These are phyloP conservation scores for Aristolochia contorta DNA, from an alignment of 164 flowering plant species.

Conservation along the genomic window DNA sequence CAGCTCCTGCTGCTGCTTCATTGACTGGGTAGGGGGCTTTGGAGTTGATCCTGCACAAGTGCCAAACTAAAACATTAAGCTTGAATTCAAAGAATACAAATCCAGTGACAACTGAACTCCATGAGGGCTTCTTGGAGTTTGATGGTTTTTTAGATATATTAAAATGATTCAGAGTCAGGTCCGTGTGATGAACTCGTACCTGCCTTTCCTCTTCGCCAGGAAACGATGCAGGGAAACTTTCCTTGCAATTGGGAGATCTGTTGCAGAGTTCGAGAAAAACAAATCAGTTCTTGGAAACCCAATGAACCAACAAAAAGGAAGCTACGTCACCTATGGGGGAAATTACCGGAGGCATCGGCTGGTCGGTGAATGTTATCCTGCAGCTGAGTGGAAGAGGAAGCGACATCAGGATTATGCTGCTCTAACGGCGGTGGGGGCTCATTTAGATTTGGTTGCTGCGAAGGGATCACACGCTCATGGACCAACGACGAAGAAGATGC, in stretches of 20 bases:
- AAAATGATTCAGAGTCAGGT: background rate
- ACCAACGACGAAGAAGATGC: too few species aligned
- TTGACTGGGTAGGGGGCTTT: background rate
- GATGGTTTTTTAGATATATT: background rate
- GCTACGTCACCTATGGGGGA: too few species aligned
- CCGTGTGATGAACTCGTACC: slow-evolving; percentile 24
- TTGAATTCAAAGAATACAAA: too few species aligned
- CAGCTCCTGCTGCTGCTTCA: background rate
- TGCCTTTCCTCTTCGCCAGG: slow-evolving; percentile 81
- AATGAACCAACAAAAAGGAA: background rate
- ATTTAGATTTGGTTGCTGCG: slow-evolving; percentile 10
- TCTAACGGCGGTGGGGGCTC: slow-evolving; percentile 11
- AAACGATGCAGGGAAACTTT: slow-evolving; percentile 72
- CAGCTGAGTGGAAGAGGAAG: background rate
- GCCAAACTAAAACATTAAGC: background rate
- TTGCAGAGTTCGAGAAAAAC: background rate
- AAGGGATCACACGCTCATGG: too few species aligned
- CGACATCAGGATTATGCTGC: slow-evolving; percentile 7
- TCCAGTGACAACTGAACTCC: too few species aligned
- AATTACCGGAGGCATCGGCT: slow-evolving; percentile 5
- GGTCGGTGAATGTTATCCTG: background rate
- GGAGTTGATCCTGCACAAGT: background rate
- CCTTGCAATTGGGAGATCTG: slow-evolving; percentile 73
- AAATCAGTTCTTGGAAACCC: background rate
- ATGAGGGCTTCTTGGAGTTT: too few species aligned